Base-by-base conservation (phyloP, 2,329 filamentous ascomycete genomes). In the Dendryphion nanum region DNA sequence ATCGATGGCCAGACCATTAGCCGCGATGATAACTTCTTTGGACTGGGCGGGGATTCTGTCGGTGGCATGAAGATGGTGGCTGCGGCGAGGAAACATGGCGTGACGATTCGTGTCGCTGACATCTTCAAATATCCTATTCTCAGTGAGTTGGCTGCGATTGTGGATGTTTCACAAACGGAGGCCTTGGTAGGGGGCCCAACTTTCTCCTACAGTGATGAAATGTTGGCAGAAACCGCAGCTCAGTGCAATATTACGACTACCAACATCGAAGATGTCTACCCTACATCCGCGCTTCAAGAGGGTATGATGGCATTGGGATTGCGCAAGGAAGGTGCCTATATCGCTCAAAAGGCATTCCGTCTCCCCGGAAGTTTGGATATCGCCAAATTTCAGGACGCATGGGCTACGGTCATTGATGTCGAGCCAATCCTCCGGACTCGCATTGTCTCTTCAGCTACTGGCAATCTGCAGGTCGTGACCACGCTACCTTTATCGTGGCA, bases 91-190 rank as follows among this genome's bases (percentile, higher is more conserved):
- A 18, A 26, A 15, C 6, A 17, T 10, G 16, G 18, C 10, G 14
- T 36, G 10, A 16, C 2, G 16, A 6, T 36, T 6, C 5, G 6
- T 8, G 18, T 36, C 13, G 15, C 12, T 6, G 17, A 28, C 16
- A 16, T 36, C 17, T 36, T 36, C 16, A 12, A 18, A 13, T n/a
- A 29, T 17, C 34, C 34, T 6, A n/a, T 16, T 6, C 20, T 35
- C 6, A 40, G 59, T 40, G 76, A 79, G 40, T 75, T 80, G 60
- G 76, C 78, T 1, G 68, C 64, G 29, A 61, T 69, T 1, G 47
- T 79, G 57, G 70, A 64, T 37, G 72, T 69, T 37, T 19, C 34
- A 16, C 53, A 56, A 30, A 17, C n/a, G 24, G 4, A 26, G 37
- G 12, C 44, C 39, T 21, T 50, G 3, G 13, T 45, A 17, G 15